Conservation (phyloP, 805 yeast species). For the Clavispora fructus region DNA sequence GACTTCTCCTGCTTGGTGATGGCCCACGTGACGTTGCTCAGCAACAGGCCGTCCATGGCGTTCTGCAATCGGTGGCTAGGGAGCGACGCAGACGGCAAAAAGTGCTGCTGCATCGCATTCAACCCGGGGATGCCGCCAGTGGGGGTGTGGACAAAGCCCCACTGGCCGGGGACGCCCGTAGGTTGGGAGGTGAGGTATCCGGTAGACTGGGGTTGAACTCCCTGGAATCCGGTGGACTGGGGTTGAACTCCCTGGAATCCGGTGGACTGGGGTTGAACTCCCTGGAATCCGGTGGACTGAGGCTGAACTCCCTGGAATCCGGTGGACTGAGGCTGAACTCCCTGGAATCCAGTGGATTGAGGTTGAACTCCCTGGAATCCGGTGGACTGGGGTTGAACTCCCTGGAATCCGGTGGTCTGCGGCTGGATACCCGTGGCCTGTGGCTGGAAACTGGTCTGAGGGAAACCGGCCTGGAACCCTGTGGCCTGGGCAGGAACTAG, state of each 20-base stretch:
- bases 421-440: constrained; percentile 14
- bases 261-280: constrained; percentile 17
- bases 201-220: constrained; percentile 7
- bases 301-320: constrained; percentile 16
- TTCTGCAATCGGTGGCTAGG: constrained; percentile 35
- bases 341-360: background rate
- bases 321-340: constrained; percentile 7
- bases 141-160: constrained; percentile 72
- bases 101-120: constrained; percentile 61
- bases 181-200: constrained; percentile 41
- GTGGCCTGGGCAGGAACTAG: constrained; percentile 39
- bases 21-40: constrained; percentile 67
- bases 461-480: constrained; percentile 7
- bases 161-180: constrained; percentile 71
- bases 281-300: constrained; percentile 24
- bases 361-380: background rate
- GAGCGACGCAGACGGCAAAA: constrained; percentile 49
- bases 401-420: constrained; percentile 1
- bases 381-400: background rate
- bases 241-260: constrained; percentile 32
- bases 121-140: constrained; percentile 69
- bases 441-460: constrained; percentile 18
- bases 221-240: constrained; percentile 34
- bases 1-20: constrained; percentile 84
- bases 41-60: constrained; percentile 37